Conservation (phyloP, 495 filamentous ascomycete genomes). For the Talaromyces liani region DNA sequence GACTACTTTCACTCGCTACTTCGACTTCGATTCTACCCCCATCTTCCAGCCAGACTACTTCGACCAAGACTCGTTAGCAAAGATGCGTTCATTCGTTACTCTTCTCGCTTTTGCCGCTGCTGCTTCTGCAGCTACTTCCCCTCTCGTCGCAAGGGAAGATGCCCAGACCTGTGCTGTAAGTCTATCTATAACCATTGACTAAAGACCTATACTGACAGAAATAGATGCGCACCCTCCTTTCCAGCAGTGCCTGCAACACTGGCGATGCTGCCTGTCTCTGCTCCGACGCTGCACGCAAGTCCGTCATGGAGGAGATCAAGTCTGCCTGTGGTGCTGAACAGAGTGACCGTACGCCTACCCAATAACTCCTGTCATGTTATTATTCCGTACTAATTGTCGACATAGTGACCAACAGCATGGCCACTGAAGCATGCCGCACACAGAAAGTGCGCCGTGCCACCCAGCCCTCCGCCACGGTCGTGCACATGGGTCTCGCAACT, state of each 20-base stretch:
- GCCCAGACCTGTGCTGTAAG: constrained; percentile 7
- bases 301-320: constrained; percentile 7
- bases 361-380: not conserved
- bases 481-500: not conserved
- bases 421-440: not conserved
- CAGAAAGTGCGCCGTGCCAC: constrained; percentile 4
- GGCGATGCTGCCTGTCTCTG: constrained; percentile 8
- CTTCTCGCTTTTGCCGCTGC: constrained; percentile 13
- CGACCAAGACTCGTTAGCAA: not conserved
- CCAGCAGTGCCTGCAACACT: constrained; percentile 7
- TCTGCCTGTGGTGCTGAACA: constrained; percentile 4
- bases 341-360: not conserved
- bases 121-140: constrained; percentile 9
- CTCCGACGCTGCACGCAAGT: constrained; percentile 2
- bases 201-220: not conserved
- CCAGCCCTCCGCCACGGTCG: constrained; percentile 3
- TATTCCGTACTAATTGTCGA: not conserved
- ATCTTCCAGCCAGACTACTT: not conserved
- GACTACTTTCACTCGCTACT: not conserved
- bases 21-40: not conserved
- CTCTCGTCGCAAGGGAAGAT: not conserved
- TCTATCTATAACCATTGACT: not conserved
- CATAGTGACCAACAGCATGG: not conserved
- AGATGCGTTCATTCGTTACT: constrained; percentile 12
- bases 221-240: constrained; percentile 4